phyloP scores from a whole-genome alignment of 768 basidiomycete species.

The Infundibulicybe gibba region DNA sequence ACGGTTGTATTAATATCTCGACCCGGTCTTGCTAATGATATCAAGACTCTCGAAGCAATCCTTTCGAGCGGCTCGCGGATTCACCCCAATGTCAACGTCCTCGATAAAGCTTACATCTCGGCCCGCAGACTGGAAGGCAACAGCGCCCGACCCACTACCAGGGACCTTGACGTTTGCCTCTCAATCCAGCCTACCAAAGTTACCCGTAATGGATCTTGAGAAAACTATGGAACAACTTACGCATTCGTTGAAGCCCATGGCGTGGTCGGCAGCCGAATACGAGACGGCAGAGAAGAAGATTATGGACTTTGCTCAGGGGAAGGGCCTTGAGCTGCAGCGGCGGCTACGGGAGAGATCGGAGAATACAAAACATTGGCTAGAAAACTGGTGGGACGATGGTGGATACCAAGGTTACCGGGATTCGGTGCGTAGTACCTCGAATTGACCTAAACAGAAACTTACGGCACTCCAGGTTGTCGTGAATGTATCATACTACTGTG shows the following conservation, averaged over 20 bases:
- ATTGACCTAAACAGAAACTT: neutral
- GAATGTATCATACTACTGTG: conserved; percentile 95
- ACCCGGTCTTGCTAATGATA: too few relatives aligned
- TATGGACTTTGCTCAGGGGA: conserved; percentile 51
- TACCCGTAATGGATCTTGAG: conserved; percentile 72
- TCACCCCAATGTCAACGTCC: conserved; percentile 13
- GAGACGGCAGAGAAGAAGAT: conserved; percentile 55
- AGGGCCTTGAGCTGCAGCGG: conserved; percentile 58
- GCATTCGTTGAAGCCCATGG: conserved; percentile 69
- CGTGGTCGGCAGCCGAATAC: conserved; percentile 60
- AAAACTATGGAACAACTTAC: conserved; percentile 69
- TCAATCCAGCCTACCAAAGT: conserved; percentile 59
- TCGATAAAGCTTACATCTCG: conserved; percentile 18
- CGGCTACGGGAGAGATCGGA: conserved; percentile 53
- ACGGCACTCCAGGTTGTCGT: conserved; percentile 56
- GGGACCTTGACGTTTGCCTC: conserved; percentile 60
- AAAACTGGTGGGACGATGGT: conserved; percentile 91
- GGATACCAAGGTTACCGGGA: conserved; percentile 86
- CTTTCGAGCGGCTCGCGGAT: too few relatives aligned
- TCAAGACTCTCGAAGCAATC: too few relatives aligned
- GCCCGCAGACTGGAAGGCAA: conserved; percentile 67
- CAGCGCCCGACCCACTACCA: conserved; percentile 55
- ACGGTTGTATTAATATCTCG: too few relatives aligned
- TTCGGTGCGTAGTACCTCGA: conserved; percentile 45
- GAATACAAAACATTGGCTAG: conserved; percentile 76